These are phyloP conservation scores for Acrocalymma vagum DNA, from an alignment of 2,329 filamentous ascomycete genomes.

Conservation along the genomic window DNA sequence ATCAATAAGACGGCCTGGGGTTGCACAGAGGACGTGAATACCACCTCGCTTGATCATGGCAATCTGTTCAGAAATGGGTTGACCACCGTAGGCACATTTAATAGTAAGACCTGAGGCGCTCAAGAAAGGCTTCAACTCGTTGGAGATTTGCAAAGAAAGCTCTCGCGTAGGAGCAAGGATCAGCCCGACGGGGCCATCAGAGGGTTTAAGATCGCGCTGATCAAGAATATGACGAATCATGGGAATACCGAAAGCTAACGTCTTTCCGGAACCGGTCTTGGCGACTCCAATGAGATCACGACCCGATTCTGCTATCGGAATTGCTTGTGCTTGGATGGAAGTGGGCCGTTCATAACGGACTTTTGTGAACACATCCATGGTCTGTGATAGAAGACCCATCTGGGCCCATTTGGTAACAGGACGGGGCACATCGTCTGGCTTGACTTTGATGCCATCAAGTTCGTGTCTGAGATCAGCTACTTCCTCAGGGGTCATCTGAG, in stretches of 20 bases:
- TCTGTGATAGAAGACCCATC: slow-evolving; percentile 87
- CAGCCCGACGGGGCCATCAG: slow-evolving; percentile 86
- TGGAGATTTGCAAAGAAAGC: slow-evolving; percentile 90
- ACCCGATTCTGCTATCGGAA: slow-evolving; percentile 95
- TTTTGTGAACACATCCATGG: slow-evolving; percentile 82
- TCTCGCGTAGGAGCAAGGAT: slow-evolving; percentile 96
- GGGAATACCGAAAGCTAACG: slow-evolving; percentile 90
- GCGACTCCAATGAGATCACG: slow-evolving; percentile 95
- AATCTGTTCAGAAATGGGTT: slow-evolving; percentile 97
- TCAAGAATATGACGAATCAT: slow-evolving; percentile 99
- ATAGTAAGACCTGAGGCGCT: slow-evolving; percentile 85
- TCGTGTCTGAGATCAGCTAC: slow-evolving; percentile 83
- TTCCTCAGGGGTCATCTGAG: slow-evolving; percentile 84
- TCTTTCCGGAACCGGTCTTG: slow-evolving; percentile 98
- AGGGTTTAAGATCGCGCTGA: slow-evolving; percentile 80
- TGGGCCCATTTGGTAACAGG: slow-evolving; percentile 98
- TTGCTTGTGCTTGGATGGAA: slow-evolving; percentile 92
- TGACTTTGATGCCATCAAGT: slow-evolving; percentile 92
- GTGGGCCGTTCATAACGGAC: slow-evolving; percentile 90
- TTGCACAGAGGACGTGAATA: slow-evolving; percentile 88
- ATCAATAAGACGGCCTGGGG: slow-evolving; percentile 94
- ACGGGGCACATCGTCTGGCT: slow-evolving; percentile 79
- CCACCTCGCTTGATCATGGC: slow-evolving; percentile 94
- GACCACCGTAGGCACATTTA: slow-evolving; percentile 93
- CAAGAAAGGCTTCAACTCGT: slow-evolving; percentile 92